These are phyloP conservation scores for Neurospora sp. DNA, from an alignment of 495 filamentous ascomycete species.

Conservation along the genomic window DNA sequence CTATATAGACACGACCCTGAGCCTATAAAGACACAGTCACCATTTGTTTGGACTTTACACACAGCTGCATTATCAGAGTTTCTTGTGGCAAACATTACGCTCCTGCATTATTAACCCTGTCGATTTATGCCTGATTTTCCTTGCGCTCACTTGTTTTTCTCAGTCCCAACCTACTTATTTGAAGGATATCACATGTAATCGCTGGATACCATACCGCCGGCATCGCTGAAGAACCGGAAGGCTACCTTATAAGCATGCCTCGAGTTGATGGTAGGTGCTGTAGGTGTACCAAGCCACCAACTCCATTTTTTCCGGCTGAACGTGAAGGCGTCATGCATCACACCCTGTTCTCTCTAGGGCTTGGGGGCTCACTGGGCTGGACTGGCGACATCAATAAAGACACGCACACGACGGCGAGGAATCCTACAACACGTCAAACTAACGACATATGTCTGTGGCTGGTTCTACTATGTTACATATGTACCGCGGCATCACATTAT, in stretches of 20 bases:
- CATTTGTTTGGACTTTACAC: neutral
- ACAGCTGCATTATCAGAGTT: neutral
- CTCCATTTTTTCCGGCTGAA: neutral
- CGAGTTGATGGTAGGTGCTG: neutral
- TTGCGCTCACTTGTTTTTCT: neutral
- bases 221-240: neutral
- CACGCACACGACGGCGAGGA: neutral
- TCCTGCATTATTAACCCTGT: neutral
- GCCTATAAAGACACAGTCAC: neutral
- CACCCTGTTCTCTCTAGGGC: neutral
- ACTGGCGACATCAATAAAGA: neutral
- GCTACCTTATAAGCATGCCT: neutral
- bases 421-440: neutral
- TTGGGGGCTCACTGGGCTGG: neutral
- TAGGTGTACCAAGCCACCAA: neutral
- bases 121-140: neutral
- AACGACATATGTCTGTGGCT: neutral
- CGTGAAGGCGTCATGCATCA: neutral
- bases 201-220: neutral
- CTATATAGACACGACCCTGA: neutral
- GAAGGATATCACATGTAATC: too few species aligned
- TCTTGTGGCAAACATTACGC: neutral
- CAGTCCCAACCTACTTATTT: neutral
- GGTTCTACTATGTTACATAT: neutral
- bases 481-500: neutral